Base-by-base conservation (phyloP, 2,329 filamentous ascomycete species). In the Peltaster fructicola region DNA sequence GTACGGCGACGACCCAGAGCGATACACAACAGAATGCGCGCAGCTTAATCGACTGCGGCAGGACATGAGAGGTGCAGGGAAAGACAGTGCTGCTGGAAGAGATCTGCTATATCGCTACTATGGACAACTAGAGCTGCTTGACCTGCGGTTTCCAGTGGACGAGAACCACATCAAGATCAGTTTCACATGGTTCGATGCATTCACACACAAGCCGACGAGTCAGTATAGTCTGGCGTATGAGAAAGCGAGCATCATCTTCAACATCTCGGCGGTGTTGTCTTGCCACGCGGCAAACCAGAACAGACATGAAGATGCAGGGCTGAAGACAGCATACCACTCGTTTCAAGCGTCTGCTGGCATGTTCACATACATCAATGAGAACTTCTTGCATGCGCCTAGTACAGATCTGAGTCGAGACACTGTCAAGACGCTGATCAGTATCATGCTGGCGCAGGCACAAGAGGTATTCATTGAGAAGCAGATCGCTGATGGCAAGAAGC, bases 361-460 rank as follows among this genome's bases (percentile, higher is more conserved):
- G 88, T 98, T 95, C 52, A 95, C 85, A 26, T 98, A 98, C 45
- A 98, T 98, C 58, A 98, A 98, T 53, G 88, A 98, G 56, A 98
- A 98, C 56, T 98, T 98, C 49, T 61, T 98, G 17, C 88, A 98
- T 44, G 88, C 88, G 2, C 88, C 90, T 1, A 93, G 84, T 6
- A 84, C 80, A n/a, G 88, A 98, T 45, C 56, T 98, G 23, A 95
- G 84, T 49, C 63, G 88, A 32, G 85, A 98, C 24, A 98, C 88
- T 0, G 81, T 98, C 43, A 93, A 93, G 56, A 82, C 81, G 0
- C 54, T 98, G 36, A 95, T 98, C 46, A 68, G 74, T 25, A 70
- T 98, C 31, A 95, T 81, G 65, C 67, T 98, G 27, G 90, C 85
- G 2, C 88, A 98, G 52, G 85, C 78, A 4, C 90, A 98, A 50